Percentiles rank a stretch among this genome's conserved stretches.
Conservation (phyloP, 805 yeast species). For the Schwanniomyces yamadae region DNA sequence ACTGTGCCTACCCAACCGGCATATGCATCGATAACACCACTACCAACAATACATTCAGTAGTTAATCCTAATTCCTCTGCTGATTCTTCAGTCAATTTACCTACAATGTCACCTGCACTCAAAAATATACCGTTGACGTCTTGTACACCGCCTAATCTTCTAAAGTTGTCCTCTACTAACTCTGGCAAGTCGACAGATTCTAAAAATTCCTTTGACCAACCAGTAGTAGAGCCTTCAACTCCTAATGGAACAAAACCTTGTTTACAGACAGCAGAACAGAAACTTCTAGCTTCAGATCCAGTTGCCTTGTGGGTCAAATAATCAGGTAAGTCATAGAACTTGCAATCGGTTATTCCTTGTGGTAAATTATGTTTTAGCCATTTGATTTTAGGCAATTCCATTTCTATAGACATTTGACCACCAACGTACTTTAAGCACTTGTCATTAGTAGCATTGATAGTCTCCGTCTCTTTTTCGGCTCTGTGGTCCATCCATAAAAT, state of each 20-base stretch:
- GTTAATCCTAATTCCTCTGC: slow-evolving; percentile 86
- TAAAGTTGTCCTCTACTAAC: slow-evolving; percentile 71
- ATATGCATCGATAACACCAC: slow-evolving; percentile 96
- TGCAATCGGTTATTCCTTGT: slow-evolving; percentile 53
- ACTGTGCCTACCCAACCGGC: slow-evolving; percentile 99
- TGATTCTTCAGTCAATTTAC: slow-evolving; percentile 60
- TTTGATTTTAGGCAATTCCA: slow-evolving; percentile 96
- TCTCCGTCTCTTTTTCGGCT: slow-evolving; percentile 76
- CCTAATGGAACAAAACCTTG: slow-evolving; percentile 94
- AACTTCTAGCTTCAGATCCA: slow-evolving; percentile 81
- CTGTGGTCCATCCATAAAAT: slow-evolving; percentile 99
- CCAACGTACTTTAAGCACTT: slow-evolving; percentile 88
- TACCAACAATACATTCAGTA: slow-evolving; percentile 78
- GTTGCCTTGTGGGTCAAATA: slow-evolving; percentile 90
- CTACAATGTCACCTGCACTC: slow-evolving; percentile 89
- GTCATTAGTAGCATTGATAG: slow-evolving; percentile 78
- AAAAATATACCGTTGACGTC: slow-evolving; percentile 69
- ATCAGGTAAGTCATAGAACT: slow-evolving; percentile 92
- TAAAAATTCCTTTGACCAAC: slow-evolving; percentile 88
- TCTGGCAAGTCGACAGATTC: slow-evolving; percentile 69
- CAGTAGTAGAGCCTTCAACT: slow-evolving; percentile 78
- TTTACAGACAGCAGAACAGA: slow-evolving; percentile 89
- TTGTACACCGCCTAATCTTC: slow-evolving; percentile 80
- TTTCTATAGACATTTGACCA: slow-evolving; percentile 95
- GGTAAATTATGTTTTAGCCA: slow-evolving; percentile 92